Conservation (phyloP, 2,329 filamentous ascomycete species). For the Venturia effusa region DNA sequence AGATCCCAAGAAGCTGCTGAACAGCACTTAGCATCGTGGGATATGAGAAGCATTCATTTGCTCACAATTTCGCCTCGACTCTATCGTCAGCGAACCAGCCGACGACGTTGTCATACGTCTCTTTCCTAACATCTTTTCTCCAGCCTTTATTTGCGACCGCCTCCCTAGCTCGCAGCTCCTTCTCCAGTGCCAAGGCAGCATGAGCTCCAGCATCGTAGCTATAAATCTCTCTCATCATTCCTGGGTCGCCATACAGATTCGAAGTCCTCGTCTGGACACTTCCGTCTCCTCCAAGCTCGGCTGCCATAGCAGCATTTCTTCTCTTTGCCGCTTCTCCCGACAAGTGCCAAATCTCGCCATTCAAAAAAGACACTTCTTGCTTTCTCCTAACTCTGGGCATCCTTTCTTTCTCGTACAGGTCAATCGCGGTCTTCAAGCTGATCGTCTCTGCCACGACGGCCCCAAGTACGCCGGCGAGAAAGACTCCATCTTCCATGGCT, state of each 20-base stretch:
- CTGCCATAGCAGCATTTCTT: conserved; percentile 26
- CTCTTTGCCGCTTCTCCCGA: conserved; percentile 25
- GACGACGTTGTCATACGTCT: not conserved
- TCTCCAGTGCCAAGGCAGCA: not conserved
- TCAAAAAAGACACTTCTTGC: conserved; percentile 32
- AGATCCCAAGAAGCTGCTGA: too few relatives aligned
- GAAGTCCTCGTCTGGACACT: conserved; percentile 25
- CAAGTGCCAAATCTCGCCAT: conserved; percentile 27
- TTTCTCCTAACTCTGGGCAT: conserved; percentile 34
- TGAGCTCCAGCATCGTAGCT: conserved; percentile 25
- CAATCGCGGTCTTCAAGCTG: conserved; percentile 24
- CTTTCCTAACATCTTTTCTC: not conserved
- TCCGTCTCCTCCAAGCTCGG: conserved; percentile 26
- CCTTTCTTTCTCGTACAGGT: conserved; percentile 29
- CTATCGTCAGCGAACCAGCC: not conserved
- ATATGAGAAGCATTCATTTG: too few relatives aligned
- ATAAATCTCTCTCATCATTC: conserved; percentile 27
- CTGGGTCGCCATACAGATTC: conserved; percentile 31
- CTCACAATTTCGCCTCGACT: not conserved
- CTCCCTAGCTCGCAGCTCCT: not conserved
- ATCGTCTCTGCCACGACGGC: conserved; percentile 26
- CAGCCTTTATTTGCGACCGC: not conserved
- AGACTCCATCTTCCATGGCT: conserved; percentile 34
- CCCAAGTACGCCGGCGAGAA: conserved; percentile 28
- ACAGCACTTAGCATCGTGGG: too few relatives aligned